Evolutionary conservation across 2,329 filamentous ascomycete species (phyloP), one percentile per base, ranked within the genome.

Genomic region (Ustulina deusta): DNA sequence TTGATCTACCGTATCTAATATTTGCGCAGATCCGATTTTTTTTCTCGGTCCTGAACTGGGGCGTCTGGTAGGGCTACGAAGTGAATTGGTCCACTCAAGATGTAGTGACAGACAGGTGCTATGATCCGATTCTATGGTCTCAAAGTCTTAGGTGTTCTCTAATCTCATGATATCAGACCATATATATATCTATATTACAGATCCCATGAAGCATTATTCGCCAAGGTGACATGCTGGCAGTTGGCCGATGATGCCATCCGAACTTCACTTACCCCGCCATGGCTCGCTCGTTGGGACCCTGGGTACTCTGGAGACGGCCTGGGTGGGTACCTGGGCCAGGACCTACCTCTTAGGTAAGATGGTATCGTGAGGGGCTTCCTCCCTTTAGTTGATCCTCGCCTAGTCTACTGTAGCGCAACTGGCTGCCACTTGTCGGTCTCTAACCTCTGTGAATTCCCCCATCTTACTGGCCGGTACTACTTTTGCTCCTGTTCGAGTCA

Each of bases 231-330:
- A 20, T 6, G 17, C 17, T 44, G 15, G 3, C 57, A 48, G n/a
- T 36, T 7, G 32, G 56, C 20, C 40, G 44, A 66, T 69, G 66
- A 66, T 69, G 55, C 66, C 63, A 66, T 64, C 60, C 5, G 10
- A 38, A 29, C 54, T 57, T 63, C 63, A 29, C 25, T 34, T 52
- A 52, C 49, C 49, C 66, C 66, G 38, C 66, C 63, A 63, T 69
- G n/a, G n/a, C n/a, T n/a, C n/a, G n/a, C n/a, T n/a, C n/a, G n/a
- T n/a, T n/a, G n/a, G n/a, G n/a, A n/a, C n/a, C n/a, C n/a, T n/a
- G n/a, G n/a, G n/a, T n/a, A n/a, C n/a, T n/a, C n/a, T n/a, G n/a
- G n/a, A n/a, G n/a, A n/a, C n/a, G n/a, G n/a, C n/a, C n/a, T n/a
- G n/a, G n/a, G n/a, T 34, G 20, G 42, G 42, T 49, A 57, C 27